phyloP scores from a whole-genome alignment of 208 protist genomes.

The Trypanosoma lewisi region DNA sequence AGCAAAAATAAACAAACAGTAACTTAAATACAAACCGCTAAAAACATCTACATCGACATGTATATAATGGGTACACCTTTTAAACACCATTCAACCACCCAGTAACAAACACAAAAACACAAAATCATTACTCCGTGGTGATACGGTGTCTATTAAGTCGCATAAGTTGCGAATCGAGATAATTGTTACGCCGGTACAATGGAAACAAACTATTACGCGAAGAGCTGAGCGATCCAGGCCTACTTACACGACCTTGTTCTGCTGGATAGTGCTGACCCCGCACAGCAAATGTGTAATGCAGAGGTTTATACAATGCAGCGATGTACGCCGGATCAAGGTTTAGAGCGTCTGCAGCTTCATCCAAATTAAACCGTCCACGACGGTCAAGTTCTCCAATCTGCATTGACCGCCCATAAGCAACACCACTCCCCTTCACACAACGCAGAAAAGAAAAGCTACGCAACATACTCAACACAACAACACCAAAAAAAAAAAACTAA shows the following conservation, averaged over 20 bases:
- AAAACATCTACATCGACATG: too few relatives aligned
- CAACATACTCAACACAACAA: too few relatives aligned
- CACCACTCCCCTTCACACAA: too few relatives aligned
- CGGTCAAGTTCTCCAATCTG: slow-evolving; percentile 53
- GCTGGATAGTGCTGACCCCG: slow-evolving; percentile 80
- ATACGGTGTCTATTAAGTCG: slow-evolving; percentile 48
- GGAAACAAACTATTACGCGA: slow-evolving; percentile 77
- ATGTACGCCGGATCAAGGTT: slow-evolving; percentile 75
- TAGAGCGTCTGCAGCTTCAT: slow-evolving; percentile 75
- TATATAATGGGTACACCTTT: too few relatives aligned
- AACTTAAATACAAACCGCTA: too few relatives aligned
- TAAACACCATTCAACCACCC: too few relatives aligned
- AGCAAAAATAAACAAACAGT: too few relatives aligned
- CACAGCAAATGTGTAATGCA: slow-evolving; percentile 78
- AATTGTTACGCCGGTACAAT: slow-evolving; percentile 61
- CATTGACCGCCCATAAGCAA: slow-evolving; percentile 54
- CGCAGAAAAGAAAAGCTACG: too few relatives aligned
- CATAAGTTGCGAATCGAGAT: slow-evolving; percentile 55
- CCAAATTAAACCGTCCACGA: slow-evolving; percentile 80
- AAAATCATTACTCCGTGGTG: slow-evolving; percentile 74
- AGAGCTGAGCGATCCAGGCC: slow-evolving; percentile 57
- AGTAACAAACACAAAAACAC: too few relatives aligned
- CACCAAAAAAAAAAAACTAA: too few relatives aligned
- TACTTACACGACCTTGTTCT: slow-evolving; percentile 70
- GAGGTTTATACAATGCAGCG: slow-evolving; percentile 73